These are phyloP conservation scores for Physcomitrium patens DNA, from an alignment of 225 moss, liverwort and hornwort genomes.

Conservation along the genomic window DNA sequence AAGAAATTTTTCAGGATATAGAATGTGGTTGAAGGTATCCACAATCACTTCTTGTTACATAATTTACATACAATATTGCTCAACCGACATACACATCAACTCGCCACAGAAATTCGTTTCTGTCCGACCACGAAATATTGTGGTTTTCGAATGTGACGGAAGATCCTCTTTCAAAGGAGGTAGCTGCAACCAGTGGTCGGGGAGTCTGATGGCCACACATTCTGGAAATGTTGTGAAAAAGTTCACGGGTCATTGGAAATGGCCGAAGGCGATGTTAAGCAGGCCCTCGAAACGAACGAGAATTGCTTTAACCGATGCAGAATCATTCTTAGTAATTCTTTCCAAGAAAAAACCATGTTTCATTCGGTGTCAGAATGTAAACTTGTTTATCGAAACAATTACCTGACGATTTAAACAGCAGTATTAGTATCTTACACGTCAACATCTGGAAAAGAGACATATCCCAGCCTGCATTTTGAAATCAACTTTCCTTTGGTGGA, in stretches of 20 bases:
- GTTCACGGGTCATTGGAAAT: not conserved
- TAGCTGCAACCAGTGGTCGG: not conserved
- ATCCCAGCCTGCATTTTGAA: no score
- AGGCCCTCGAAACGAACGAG: not conserved
- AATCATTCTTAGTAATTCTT: slow-evolving; percentile 1
- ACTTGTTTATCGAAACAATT: not conserved
- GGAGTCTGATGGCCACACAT: not conserved
- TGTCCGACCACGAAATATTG: not conserved
- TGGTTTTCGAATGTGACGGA: not conserved
- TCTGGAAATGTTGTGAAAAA: not conserved
- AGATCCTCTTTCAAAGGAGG: not conserved
- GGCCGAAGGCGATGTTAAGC: not conserved
- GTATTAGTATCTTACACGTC: no score
- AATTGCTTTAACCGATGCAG: slow-evolving; percentile 5
- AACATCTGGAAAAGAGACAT: no score
- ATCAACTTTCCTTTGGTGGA: no score
- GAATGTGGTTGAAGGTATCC: slow-evolving; percentile 9
- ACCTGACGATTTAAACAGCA: no score
- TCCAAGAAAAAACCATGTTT: not conserved
- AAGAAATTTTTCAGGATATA: slow-evolving; percentile 2
- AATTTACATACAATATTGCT: not conserved
- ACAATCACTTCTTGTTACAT: not conserved
- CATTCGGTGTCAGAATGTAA: not conserved
- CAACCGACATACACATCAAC: not conserved
- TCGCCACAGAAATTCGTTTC: not conserved